Base-by-base conservation (phyloP, 495 filamentous ascomycete genomes). In the Daldinia childiae region DNA sequence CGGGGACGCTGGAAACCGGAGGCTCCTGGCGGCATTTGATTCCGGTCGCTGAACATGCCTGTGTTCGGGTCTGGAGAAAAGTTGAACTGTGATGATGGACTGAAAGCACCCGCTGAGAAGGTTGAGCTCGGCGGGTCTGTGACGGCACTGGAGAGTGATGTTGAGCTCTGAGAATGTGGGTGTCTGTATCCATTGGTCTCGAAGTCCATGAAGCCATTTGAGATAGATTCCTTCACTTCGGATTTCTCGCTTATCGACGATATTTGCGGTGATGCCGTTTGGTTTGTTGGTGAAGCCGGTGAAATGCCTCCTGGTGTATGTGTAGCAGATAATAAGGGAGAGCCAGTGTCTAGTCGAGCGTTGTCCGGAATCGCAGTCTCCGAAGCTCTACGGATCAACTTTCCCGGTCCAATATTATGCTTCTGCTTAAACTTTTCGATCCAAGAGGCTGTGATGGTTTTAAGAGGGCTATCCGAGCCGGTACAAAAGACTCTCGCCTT, bases 401-500 rank as follows among this genome's bases (percentile, higher is more conserved):
- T 88, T 0, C 89, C 85, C 24, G 87, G 86, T 43, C 88, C 83
- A 27, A 96, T 85, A 62, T 90, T 90, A 79, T 98, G 93, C 79
- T 95, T 98, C 67, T 91, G 88, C 83, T 98, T 97, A 84, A 99
- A 98, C 77, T 96, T 97, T 78, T 97, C 95, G 58, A 99, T 85
- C 94, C 94, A 98, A 66, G 85, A 87, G 6, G 89, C 80, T 64
- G 86, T 94, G 71, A 90, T 89, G 36, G 90, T 85, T 78, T 94
- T 93, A 58, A 90, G 83, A 60, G 93, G 90, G 68, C 87, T 90
- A 64, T 97, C 95, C 11, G 88, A 85, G 26, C 91, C 92, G 19
- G 86, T 91, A 19, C 93, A 92, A 76, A 98, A 99, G 61, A 93
- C 90, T 52, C 87, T 85, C 2, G 93, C 93, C 82, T 97, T 95